Evolutionary conservation across 352 stramenopile genomes (phyloP), one percentile per base, ranked within the genome.

Genomic region (Phytophthora pini): DNA sequence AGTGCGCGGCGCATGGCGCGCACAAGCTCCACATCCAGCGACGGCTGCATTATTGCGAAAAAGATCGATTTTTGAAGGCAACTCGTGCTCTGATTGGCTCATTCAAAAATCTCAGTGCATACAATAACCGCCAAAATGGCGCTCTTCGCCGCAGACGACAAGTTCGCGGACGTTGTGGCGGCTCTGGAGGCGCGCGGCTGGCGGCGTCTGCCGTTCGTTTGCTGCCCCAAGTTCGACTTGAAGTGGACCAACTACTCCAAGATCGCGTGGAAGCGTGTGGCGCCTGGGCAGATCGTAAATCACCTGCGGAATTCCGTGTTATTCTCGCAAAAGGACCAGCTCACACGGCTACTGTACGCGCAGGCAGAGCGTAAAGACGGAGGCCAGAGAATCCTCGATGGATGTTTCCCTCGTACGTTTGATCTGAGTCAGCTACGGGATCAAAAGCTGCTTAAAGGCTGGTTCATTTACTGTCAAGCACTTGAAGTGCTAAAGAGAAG

Each of bases 181-280:
- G 49, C 10, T 50, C 47, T 79, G 38, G 24, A 74, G 50, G 54
- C 47, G 24, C 54, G 59, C 7, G 68, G 62, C 11, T 90, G 84
- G 82, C 66, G 36, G 12, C 77, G 80, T n/a, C 81, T 87, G 29
- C 69, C 77, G 29, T 81, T 90, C 58, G 56, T 78, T 4, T 63
- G 74, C 31, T 90, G 88, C 58, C 85, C 85, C 1, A 78, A 73
- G 50, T 85, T 77, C 40, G 65, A 75, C 17, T 72, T 94, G 15
- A 84, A 85, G 47, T 92, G 80, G 78, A 75, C 74, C 56, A 92
- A 92, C 72, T 94, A 94, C 79, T 48, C 62, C 27, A 81, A 77
- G 56, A 76, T 94, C 57, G 46, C 65, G 61, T 94, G 85, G 85
- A 7, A 34, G 5, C 67, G 72, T 31, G 75, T 90, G 58, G 60